Percentiles rank a stretch among this genome's conserved stretches.
phyloP scores from a whole-genome alignment of 257 asterid species.

The Paraleonurus japonicus region DNA sequence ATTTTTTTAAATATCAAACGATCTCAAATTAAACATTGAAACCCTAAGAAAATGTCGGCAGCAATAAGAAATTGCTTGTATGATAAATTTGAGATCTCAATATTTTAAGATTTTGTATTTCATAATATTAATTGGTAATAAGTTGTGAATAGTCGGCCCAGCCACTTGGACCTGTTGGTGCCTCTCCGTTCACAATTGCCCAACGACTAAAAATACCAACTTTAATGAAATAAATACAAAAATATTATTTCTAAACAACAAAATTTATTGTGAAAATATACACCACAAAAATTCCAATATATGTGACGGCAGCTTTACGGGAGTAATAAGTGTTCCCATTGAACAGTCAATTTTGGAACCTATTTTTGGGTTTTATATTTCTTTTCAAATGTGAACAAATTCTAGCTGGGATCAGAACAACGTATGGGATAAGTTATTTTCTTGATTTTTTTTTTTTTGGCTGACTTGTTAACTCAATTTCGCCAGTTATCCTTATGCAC shows the following conservation, averaged over 20 bases:
- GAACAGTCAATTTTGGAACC: neutral
- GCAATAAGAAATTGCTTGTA: no score
- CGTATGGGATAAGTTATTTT: neutral
- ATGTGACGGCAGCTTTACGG: slow-evolving; percentile 6
- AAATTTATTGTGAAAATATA: slow-evolving; percentile 3
- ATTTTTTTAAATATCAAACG: no score
- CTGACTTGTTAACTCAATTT: neutral
- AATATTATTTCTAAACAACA: neutral
- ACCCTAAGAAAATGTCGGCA: no score
- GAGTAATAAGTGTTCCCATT: neutral
- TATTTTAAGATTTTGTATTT: no score
- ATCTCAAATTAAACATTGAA: no score
- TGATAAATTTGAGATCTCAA: no score
- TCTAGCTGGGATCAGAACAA: neutral
- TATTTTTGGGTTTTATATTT: neutral
- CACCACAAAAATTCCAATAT: neutral
- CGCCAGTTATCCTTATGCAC: neutral
- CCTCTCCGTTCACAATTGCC: neutral
- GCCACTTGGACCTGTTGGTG: neutral
- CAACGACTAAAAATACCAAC: neutral
- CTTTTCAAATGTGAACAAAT: neutral
- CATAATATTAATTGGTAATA: no score
- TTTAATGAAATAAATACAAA: neutral
- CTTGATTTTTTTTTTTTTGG: no score
- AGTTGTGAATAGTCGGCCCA: neutral